These are phyloP conservation scores for Talinum fruticosum DNA, from an alignment of 148 eudicot genomes.

Conservation along the genomic window DNA sequence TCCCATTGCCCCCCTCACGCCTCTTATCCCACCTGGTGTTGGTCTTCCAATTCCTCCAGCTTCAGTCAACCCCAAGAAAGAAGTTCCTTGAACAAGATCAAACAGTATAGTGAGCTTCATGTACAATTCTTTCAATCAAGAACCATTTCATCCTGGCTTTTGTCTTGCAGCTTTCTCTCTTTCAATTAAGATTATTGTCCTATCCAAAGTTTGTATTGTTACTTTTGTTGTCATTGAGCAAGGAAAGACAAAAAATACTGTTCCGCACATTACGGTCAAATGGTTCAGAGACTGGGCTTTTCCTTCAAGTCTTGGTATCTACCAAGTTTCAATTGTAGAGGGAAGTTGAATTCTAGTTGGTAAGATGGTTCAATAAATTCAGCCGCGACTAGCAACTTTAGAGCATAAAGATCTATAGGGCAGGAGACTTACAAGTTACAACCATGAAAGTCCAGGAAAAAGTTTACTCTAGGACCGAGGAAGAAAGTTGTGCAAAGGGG, in stretches of 20 bases:
- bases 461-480: no score
- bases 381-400: neutral
- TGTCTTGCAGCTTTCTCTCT: neutral
- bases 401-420: no score
- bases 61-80: slow-evolving; percentile 11
- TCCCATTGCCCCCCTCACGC: slow-evolving; percentile 29
- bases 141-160: neutral
- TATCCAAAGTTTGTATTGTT: neutral
- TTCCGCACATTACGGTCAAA: no score
- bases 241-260: no score
- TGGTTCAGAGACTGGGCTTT: neutral
- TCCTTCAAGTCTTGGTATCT: neutral
- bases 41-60: slow-evolving; percentile 31
- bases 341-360: neutral
- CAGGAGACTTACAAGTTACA: no score
- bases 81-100: slow-evolving; percentile 24
- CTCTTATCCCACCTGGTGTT: slow-evolving; percentile 34
- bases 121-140: slow-evolving; percentile 24
- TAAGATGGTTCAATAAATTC: neutral
- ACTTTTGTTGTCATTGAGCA: no score
- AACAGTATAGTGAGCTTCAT: neutral
- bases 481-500: no score
- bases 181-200: neutral
- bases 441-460: no score
- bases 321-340: neutral